phyloP scores from a whole-genome alignment of 2,329 filamentous ascomycete species.

The Alternaria infectoria region DNA sequence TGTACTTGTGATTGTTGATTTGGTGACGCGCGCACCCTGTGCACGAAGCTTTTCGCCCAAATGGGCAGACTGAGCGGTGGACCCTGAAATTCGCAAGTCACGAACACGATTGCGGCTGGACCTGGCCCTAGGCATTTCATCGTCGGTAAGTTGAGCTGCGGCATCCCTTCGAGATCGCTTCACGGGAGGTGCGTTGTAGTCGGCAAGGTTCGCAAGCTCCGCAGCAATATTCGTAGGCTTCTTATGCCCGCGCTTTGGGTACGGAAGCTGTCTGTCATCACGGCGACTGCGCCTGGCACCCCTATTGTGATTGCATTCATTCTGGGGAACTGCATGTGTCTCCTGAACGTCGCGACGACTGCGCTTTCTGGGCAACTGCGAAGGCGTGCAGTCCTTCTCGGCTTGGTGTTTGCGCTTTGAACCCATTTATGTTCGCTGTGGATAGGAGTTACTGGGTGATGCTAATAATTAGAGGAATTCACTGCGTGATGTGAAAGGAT shows the following conservation, averaged over 20 bases:
- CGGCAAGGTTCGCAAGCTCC: conserved; percentile 6
- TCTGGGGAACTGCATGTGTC: background rate
- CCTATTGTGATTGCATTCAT: background rate
- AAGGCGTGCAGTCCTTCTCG: background rate
- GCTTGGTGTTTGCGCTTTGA: background rate
- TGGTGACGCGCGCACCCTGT: background rate
- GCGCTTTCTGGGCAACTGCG: background rate
- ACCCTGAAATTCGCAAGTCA: background rate
- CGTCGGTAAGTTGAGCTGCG: background rate
- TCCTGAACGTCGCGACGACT: background rate
- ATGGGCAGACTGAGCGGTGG: background rate
- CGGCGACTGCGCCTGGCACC: background rate
- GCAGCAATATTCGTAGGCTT: background rate
- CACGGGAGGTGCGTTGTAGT: conserved; percentile 6
- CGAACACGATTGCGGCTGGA: background rate
- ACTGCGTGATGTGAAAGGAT: background rate
- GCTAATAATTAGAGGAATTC: background rate
- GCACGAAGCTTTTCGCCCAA: background rate
- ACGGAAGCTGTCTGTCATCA: background rate
- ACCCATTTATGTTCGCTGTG: background rate
- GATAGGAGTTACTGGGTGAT: background rate
- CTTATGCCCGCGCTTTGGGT: background rate
- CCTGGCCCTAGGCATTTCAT: background rate
- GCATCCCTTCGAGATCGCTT: background rate
- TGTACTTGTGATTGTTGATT: background rate